Evolutionary conservation across 2,329 filamentous ascomycete genomes (phyloP), one percentile per base, ranked within the genome.

Genomic region (Colletotrichum trifolii): DNA sequence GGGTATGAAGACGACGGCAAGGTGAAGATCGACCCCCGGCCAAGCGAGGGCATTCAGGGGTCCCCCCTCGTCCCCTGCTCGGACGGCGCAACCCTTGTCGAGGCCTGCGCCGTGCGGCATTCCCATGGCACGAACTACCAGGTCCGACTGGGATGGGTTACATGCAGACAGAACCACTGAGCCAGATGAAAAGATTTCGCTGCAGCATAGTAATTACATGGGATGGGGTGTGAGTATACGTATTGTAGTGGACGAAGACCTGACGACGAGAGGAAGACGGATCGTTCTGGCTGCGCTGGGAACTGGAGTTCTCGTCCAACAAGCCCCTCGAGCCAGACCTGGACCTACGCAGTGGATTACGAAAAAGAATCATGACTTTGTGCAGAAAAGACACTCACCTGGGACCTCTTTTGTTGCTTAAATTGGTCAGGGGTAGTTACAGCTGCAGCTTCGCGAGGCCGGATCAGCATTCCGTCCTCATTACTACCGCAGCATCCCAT

Each of bases 401-500:
- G 38, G 38, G 50, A 55, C 40, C 39, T 25, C 25, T 25, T 25
- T 25, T 4, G 3, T 25, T 25, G 25, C 25, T 1, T 25, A 4
- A 4, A 25, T 25, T 25, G 25, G 25, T 25, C 47, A 38, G 43
- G 49, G 36, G 49, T 17, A 34, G 40, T 42, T 12, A 13, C 15
- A 7, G n/a, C 11, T 33, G 11, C 46, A 34, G 46, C 17, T 38
- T 46, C 38, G 39, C 17, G 42, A 38, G 34, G 59, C 48, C 35
- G 34, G 33, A 59, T 43, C 46, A 40, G 13, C 43, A 45, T 11
- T 46, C 35, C 55, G 54, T 25, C 42, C 34, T 49, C 48, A 54
- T 64, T 52, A 46, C 56, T 45, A 47, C 45, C 45, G n/a, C 48
- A 40, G 34, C 13, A 40, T 57, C 54, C 47, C 36, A 25, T 39